phyloP scores from a whole-genome alignment of 805 yeast species.

The Yamadazyma endophytica region DNA sequence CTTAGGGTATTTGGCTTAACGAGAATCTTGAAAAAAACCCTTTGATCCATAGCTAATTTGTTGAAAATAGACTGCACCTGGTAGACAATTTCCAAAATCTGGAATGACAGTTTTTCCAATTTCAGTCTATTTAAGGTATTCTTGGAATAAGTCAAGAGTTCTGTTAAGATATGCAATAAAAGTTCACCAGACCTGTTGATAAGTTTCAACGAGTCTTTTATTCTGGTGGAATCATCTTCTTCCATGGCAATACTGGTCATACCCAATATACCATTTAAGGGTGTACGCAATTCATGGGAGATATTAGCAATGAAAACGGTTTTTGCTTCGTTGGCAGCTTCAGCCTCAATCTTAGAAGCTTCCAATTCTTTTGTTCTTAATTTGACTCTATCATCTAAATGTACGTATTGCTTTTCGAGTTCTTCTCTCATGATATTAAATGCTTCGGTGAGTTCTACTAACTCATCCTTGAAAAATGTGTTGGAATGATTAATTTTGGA shows the following conservation, averaged over 20 bases:
- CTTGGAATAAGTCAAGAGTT: constrained; percentile 85
- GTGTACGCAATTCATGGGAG: constrained; percentile 77
- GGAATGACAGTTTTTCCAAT: constrained; percentile 78
- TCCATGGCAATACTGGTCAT: constrained; percentile 94
- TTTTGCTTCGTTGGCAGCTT: constrained; percentile 93
- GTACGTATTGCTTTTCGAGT: constrained; percentile 75
- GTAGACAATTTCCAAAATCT: constrained; percentile 72
- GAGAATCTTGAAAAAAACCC: constrained; percentile 61
- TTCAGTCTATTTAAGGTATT: constrained; percentile 82
- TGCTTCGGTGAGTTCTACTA: constrained; percentile 82
- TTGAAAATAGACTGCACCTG: constrained; percentile 84
- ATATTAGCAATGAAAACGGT: constrained; percentile 45
- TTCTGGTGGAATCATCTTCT: constrained; percentile 63
- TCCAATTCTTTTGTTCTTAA: constrained; percentile 86
- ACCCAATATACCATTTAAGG: constrained; percentile 92
- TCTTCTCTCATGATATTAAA: constrained; percentile 91
- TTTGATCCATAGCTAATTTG: constrained; percentile 72
- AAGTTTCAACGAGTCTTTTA: constrained; percentile 71
- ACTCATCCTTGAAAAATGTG: constrained; percentile 70
- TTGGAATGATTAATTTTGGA: constrained; percentile 30
- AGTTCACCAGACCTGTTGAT: constrained; percentile 91
- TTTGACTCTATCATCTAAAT: constrained; percentile 82
- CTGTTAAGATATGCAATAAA: constrained; percentile 83
- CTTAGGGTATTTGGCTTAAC: constrained; percentile 59
- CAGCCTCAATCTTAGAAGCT: constrained; percentile 84